Conservation (phyloP, 2,329 filamentous ascomycete species). For the Falciphora oryzae region DNA sequence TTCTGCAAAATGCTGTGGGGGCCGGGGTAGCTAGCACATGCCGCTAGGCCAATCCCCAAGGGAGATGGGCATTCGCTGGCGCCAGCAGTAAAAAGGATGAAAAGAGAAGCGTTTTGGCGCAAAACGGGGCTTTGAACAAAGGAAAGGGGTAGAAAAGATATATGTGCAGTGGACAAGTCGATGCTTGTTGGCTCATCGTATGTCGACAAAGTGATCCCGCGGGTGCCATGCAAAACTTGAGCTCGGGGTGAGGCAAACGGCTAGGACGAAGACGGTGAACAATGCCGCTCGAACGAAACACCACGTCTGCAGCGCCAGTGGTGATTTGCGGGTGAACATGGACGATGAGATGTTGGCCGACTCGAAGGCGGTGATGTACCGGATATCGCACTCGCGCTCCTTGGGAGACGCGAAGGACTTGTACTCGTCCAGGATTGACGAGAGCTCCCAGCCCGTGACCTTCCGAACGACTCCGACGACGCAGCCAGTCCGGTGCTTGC, state of each 20-base stretch:
- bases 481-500: conserved; percentile 87
- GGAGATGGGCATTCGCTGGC: too few species aligned
- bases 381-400: conserved; percentile 52
- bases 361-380: conserved; percentile 50
- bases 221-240: conserved; percentile 1
- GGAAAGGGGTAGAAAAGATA: background rate
- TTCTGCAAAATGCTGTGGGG: background rate
- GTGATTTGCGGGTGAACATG: conserved; percentile 19
- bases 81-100: background rate
- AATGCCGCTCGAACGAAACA: conserved; percentile 37
- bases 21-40: background rate
- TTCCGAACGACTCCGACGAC: conserved; percentile 77
- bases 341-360: conserved; percentile 27
- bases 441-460: conserved; percentile 59
- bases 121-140: background rate
- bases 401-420: conserved; percentile 57
- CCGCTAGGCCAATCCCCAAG: too few species aligned
- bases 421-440: conserved; percentile 67
- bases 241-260: conserved; percentile 31
- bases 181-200: background rate
- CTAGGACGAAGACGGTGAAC: conserved; percentile 35
- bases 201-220: background rate
- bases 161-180: background rate
- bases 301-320: background rate
- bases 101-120: background rate